Evolutionary conservation across 768 basidiomycete species (phyloP), one percentile per base, ranked within the genome.

Genomic region (Rickenella mellea): DNA sequence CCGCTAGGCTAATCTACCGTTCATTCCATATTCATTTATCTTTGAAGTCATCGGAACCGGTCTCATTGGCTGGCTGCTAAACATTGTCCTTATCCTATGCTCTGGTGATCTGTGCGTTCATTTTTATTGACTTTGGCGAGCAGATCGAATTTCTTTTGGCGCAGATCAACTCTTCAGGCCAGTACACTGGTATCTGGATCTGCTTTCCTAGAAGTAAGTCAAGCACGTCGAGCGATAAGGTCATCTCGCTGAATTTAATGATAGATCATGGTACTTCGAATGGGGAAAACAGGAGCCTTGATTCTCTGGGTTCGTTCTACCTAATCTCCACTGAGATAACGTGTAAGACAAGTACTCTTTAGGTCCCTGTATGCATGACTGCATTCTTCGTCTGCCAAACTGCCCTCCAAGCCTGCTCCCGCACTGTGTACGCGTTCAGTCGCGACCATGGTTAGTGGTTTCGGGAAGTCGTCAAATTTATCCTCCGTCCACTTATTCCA

Each of bases 331-430:
- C n/a, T 10, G 33, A 5, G 33, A 5, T 14, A 22, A 19, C 12
- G 4, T 36, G 19, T 9, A 15, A 36, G 24, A 3, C 7, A 4
- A 17, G 4, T 11, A 2, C 2, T 17, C 9, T 6, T 36, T 36
- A 80, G 80, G 68, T 68, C 11, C 78, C 82, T 47, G 83, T 88
- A 24, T 90, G 88, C 67, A 56, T 86, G 44, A 87, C 88, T 12
- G 90, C 90, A 0, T 91, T 89, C 66, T 87, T 87, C 57, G 85
- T 88, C 43, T 78, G 76, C 14, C 84, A 87, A 59, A 80, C 76
- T 11, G 80, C 86, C 9, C 69, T 88, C 5, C 89, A 93, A 51
- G 89, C 89, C 19, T 79, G 76, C 42, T 85, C 86, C 3, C 72
- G 90, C 27, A 83, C 84, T 0, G 67, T 90, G 20, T 90, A 83